Base-by-base conservation (phyloP, 1,139 yeast genomes). In the Suhomyces panamericanus region DNA sequence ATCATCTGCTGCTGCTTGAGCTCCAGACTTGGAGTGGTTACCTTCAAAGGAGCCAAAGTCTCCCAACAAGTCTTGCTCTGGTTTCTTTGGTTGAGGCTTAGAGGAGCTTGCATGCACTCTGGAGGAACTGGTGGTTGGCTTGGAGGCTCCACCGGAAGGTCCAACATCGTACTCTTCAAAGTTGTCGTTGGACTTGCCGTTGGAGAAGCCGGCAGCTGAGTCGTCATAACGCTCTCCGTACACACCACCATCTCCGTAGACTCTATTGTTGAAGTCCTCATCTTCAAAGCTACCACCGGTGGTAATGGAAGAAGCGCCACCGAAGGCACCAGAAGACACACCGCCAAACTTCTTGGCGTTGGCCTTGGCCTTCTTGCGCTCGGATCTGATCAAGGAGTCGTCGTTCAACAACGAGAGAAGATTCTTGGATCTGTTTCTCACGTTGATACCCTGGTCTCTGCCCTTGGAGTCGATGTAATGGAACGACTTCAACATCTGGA, bases 391-490 rank as follows among this genome's bases (percentile, higher is more conserved):
- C 62, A 73, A 72, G 14, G 75, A 75, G 56, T 90, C 96, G 64
- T 90, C 96, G 56, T 82, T 81, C 54, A 95, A 73, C 56, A 95
- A 75, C 11, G 75, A 75, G 33, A 83, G 70, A 53, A 93, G 75
- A 54, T 83, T 85, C 64, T 89, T 87, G 22, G 97, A 86, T 56
- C 96, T 81, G 68, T 89, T 91, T 62, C 98, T 81, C 46, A 93
- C 96, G 63, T 93, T 91, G 54, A 90, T 83, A 43, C 99, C 99
- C 69, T 91, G 98, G 65, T 93, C 99, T 57, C 93, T 82, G 33
- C 97, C 98, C 63, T 89, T 88, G 24, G 91, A 81, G 65, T 93
- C 98, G 44, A 88, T 86, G 69, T 89, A 95, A 64, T 91, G 98
- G 80, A 93, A 95, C 22, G 90, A 83, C 60, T 89, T 88, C 57